Evolutionary conservation across 129 eudicot genomes (phyloP), one percentile per base, ranked within the genome.

Genomic region (Artemisia tridentata): DNA sequence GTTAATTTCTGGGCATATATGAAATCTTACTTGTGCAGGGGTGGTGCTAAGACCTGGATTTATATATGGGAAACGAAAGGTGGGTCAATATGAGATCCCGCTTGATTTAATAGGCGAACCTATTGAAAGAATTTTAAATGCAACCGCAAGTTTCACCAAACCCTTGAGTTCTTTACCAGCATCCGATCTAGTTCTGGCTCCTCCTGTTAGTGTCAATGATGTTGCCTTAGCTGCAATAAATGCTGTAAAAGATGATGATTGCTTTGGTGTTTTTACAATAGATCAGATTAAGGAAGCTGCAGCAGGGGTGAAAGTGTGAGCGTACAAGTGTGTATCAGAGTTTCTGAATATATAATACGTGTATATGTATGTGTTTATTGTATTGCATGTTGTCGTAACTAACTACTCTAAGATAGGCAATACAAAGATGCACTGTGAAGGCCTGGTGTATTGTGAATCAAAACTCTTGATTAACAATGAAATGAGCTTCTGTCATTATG

Each of bases 231-330:
- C 99, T 1, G 96, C 86, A 3, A 46, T 93, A 59, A 93, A 87
- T 48, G 96, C 90, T 5, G 89, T 90, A 41, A 77, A 64, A 69
- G 97, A 93, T 73, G 97, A 93, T 54, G 99, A 93, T 68, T 70
- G 83, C 76, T 93, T 93, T 73, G 99, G 99, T 5, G 78, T 93
- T 68, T 93, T 87, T 69, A 90, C 97, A 45, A 90, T 93, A 23
- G 83, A 88, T 18, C 99, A 93, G 77, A 93, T 93, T 48, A 87
- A 82, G 83, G 85, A 87, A 70, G 99, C 99, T 59, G 99, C 99
- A 17, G 76, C 86, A 0, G 82, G 81, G 69, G 91, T 81, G 10
- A 89, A 75, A 86, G 92, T 85, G 63, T 92, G 71, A 86, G 27
- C 45, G 2, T 4, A 51, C 17, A 21, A 8, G 46, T 0, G 0